These are phyloP conservation scores for Hirschfeldia incana DNA, from an alignment of 345 rosid species.

Conservation along the genomic window DNA sequence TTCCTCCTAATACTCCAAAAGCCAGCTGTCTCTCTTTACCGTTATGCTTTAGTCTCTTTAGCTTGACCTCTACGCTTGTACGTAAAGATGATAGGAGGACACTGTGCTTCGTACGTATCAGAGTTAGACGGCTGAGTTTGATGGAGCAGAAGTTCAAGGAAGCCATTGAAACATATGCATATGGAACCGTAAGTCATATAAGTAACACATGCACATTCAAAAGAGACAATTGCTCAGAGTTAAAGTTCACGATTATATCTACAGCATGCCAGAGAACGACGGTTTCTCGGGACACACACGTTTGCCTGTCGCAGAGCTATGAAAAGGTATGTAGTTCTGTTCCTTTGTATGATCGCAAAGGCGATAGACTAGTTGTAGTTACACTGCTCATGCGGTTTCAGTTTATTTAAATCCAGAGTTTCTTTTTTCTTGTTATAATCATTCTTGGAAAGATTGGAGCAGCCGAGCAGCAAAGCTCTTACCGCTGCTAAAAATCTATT, in stretches of 20 bases:
- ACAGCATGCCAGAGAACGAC: conserved; percentile 69
- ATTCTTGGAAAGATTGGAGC: background rate
- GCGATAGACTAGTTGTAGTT: conserved; percentile 43
- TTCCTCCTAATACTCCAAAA: too few relatives aligned
- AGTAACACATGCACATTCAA: too few relatives aligned
- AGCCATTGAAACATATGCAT: too few relatives aligned
- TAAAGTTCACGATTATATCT: conserved; percentile 54
- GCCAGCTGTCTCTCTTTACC: too few relatives aligned
- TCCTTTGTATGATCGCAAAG: conserved; percentile 60
- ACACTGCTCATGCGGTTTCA: conserved; percentile 67
- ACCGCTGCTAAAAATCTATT: background rate
- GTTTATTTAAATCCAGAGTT: conserved; percentile 3
- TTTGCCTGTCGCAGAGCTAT: conserved; percentile 61
- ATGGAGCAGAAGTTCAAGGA: too few relatives aligned
- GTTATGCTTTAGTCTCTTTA: too few relatives aligned
- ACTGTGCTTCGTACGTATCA: too few relatives aligned
- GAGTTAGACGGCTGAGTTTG: background rate
- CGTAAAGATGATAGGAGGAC: too few relatives aligned
- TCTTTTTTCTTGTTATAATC: background rate
- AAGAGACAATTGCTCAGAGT: conserved; percentile 38
- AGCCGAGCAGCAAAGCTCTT: background rate
- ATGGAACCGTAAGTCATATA: too few relatives aligned
- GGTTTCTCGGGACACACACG: conserved; percentile 74
- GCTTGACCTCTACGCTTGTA: too few relatives aligned
- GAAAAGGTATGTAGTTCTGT: conserved; percentile 57